Evolutionary conservation across 1,284 basidiomycete species (phyloP).

Genomic region (Moniliella sp.): DNA sequence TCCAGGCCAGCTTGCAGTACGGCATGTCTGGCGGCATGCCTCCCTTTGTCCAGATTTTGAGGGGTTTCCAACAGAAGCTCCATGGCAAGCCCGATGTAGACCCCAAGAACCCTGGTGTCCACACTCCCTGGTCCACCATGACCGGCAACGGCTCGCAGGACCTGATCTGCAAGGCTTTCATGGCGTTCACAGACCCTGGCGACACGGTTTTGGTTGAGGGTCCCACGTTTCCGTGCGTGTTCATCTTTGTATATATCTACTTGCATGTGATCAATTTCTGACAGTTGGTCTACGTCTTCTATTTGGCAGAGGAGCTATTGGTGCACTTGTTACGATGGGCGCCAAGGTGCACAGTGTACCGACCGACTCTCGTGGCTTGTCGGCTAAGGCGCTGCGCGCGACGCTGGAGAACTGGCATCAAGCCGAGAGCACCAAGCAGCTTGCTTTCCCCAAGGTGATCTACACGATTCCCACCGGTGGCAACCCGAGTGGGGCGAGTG

Average conservation of each 20-base stretch:
- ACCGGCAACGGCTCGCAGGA: too few relatives aligned
- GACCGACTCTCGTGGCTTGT: slow-evolving; percentile 57
- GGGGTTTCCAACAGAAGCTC: too few relatives aligned
- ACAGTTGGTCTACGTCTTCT: too few relatives aligned
- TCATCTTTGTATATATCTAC: too few relatives aligned
- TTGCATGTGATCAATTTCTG: too few relatives aligned
- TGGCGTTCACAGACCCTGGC: slow-evolving; percentile 50
- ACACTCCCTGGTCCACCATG: too few relatives aligned
- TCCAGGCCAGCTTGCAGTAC: slow-evolving; percentile 30
- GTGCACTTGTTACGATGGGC: too few relatives aligned
- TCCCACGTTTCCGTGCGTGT: slow-evolving; percentile 51
- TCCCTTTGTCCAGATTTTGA: too few relatives aligned
- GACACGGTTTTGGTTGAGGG: slow-evolving; percentile 65
- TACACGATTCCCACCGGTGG: slow-evolving; percentile 48
- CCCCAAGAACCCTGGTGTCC: too few relatives aligned
- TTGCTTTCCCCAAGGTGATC: slow-evolving; percentile 50
- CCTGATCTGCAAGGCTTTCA: slow-evolving; percentile 40
- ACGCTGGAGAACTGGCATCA: slow-evolving; percentile 55
- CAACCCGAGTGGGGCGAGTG: slow-evolving; percentile 27
- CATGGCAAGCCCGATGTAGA: too few relatives aligned
- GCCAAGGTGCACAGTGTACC: slow-evolving; percentile 48
- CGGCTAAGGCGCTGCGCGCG: slow-evolving; percentile 44
- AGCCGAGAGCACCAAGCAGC: slow-evolving; percentile 39
- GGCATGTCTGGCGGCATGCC: slow-evolving; percentile 52
- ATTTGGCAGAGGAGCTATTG: too few relatives aligned